Percentiles rank a stretch among this genome's conserved stretches.
Conservation (phyloP, 306 rosid species). For the Crotalaria pallida region DNA sequence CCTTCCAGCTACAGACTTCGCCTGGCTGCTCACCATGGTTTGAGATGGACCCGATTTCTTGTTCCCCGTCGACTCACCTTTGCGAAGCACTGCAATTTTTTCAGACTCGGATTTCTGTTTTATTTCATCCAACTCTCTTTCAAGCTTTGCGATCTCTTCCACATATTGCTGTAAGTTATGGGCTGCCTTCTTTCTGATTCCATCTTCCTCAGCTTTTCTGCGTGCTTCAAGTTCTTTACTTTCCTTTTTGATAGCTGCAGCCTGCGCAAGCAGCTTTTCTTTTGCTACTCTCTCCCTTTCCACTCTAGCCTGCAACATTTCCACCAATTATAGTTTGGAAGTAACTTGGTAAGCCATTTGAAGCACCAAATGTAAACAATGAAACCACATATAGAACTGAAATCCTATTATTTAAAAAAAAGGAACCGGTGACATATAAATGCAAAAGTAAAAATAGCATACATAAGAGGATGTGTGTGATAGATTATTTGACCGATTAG, state of each 20-base stretch:
- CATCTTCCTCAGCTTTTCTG: slow-evolving; percentile 41
- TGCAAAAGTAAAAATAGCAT: slow-evolving; percentile 5
- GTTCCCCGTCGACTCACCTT: slow-evolving; percentile 26
- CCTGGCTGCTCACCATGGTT: slow-evolving; percentile 1
- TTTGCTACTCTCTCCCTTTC: slow-evolving; percentile 37
- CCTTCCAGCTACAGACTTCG: neutral
- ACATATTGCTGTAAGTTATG: slow-evolving; percentile 29
- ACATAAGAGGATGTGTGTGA: neutral
- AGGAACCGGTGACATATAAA: neutral
- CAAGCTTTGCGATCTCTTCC: slow-evolving; percentile 42
- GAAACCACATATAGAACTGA: neutral
- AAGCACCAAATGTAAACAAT: slow-evolving; percentile 14
- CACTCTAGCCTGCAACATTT: slow-evolving; percentile 41
- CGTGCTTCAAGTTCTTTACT: slow-evolving; percentile 33
- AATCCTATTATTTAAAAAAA: neutral
- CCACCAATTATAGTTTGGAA: slow-evolving; percentile 1
- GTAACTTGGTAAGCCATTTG: neutral
- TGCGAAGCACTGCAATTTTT: slow-evolving; percentile 40
- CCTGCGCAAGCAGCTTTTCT: slow-evolving; percentile 44
- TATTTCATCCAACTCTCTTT: slow-evolving; percentile 35
- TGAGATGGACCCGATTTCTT: slow-evolving; percentile 19
- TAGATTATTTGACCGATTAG: neutral
- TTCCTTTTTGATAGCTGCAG: slow-evolving; percentile 40
- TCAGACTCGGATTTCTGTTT: slow-evolving; percentile 31
- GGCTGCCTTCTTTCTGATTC: slow-evolving; percentile 42